A percentile compares a stretch with the other conserved stretches of the same genome.
phyloP scores from a whole-genome alignment of 768 basidiomycete genomes.

The Tricholoma furcatifolium region DNA sequence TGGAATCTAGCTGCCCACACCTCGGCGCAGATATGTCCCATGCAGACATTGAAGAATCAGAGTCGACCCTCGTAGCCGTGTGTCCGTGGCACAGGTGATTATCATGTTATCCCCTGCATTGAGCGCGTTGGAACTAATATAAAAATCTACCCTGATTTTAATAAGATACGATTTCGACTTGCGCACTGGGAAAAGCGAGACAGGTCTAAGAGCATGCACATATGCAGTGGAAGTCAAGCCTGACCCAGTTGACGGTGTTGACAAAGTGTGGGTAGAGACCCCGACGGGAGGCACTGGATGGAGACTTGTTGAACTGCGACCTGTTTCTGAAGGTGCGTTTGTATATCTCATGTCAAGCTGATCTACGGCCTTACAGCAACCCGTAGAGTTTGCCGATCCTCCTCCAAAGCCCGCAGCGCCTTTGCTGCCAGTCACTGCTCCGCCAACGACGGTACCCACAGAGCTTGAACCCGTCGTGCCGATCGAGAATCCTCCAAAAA shows the following conservation, averaged over 20 bases:
- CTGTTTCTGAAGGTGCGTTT: conserved; percentile 66
- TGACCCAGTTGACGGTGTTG: conserved; percentile 34
- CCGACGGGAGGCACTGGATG: conserved; percentile 55
- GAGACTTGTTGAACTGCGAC: conserved; percentile 65
- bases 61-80: conserved; percentile 57
- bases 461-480: conserved; percentile 52
- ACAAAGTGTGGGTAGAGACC: conserved; percentile 58
- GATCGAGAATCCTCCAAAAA: conserved; percentile 47
- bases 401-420: conserved; percentile 36
- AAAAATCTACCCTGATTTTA: background rate
- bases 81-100: conserved; percentile 75
- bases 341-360: background rate
- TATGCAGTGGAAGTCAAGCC: conserved; percentile 54
- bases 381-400: conserved; percentile 65
- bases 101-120: background rate
- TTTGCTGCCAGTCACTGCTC: conserved; percentile 15
- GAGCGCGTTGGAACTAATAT: background rate
- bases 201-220: conserved; percentile 67
- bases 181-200: conserved; percentile 67
- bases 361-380: background rate
- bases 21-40: conserved; percentile 79
- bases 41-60: conserved; percentile 75
- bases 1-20: conserved; percentile 82
- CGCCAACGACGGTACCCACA: conserved; percentile 2
- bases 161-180: conserved; percentile 72